phyloP scores from a whole-genome alignment of 495 filamentous ascomycete genomes.

The Durotheca rogersii region DNA sequence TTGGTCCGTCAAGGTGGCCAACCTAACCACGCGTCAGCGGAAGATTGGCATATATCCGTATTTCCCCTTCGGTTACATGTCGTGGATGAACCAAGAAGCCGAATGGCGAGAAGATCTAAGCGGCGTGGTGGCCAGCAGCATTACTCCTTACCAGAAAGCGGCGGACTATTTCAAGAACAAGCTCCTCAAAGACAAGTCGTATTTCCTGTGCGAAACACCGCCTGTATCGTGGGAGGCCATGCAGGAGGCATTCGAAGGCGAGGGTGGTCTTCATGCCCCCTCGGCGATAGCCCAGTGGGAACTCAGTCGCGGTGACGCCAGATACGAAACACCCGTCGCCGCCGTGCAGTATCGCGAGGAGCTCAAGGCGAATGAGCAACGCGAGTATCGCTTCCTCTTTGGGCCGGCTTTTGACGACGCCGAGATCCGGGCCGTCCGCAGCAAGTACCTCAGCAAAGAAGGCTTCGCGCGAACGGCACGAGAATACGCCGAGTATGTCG shows the following conservation, averaged over 20 bases:
- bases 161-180: constrained; percentile 59
- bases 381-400: constrained; percentile 55
- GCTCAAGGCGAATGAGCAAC: constrained; percentile 41
- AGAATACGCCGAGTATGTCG: constrained; percentile 53
- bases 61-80: constrained; percentile 60
- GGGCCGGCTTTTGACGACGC: constrained; percentile 54
- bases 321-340: constrained; percentile 57
- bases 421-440: constrained; percentile 49
- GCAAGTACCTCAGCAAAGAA: constrained; percentile 52
- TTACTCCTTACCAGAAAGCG: constrained; percentile 58
- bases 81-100: constrained; percentile 61
- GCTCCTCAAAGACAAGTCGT: constrained; percentile 57
- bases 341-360: constrained; percentile 53
- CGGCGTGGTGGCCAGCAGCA: constrained; percentile 50
- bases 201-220: constrained; percentile 54
- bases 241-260: constrained; percentile 56
- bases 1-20: constrained; percentile 56
- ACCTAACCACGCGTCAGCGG: constrained; percentile 46
- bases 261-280: constrained; percentile 56
- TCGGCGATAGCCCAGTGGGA: constrained; percentile 40
- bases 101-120: constrained; percentile 50
- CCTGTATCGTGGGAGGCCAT: constrained; percentile 54
- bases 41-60: constrained; percentile 56
- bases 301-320: constrained; percentile 48
- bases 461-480: constrained; percentile 45